These are phyloP conservation scores for Malassezia sympodialis DNA, from an alignment of 1,284 basidiomycete species.

Conservation along the genomic window DNA sequence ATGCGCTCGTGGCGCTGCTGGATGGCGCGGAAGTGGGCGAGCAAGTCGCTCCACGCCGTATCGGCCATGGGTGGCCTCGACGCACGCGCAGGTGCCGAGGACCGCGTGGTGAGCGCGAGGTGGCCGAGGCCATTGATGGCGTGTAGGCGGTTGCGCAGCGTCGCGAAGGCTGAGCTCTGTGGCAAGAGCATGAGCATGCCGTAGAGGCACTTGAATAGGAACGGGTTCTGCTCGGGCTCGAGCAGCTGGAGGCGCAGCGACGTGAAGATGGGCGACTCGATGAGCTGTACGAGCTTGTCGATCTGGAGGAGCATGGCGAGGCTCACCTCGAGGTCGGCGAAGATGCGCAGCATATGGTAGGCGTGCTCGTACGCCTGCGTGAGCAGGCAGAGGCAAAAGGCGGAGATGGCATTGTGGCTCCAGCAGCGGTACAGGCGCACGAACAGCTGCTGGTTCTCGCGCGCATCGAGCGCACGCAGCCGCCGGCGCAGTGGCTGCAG, in stretches of 20 bases:
- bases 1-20: conserved; percentile 40
- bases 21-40: conserved; percentile 38
- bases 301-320: conserved; percentile 89
- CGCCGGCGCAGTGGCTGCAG: conserved; percentile 83
- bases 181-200: conserved; percentile 94
- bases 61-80: conserved; percentile 17
- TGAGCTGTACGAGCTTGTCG: conserved; percentile 93
- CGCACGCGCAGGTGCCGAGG: neutral
- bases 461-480: conserved; percentile 75
- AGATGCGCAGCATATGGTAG: conserved; percentile 88
- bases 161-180: conserved; percentile 91
- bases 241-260: conserved; percentile 92
- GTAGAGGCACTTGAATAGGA: conserved; percentile 93
- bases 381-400: conserved; percentile 86
- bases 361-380: conserved; percentile 99
- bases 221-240: conserved; percentile 91
- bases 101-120: conserved; percentile 58
- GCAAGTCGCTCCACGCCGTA: conserved; percentile 41
- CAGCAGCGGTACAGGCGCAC: conserved; percentile 87
- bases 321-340: conserved; percentile 86
- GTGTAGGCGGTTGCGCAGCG: conserved; percentile 80
- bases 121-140: conserved; percentile 92
- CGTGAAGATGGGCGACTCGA: conserved; percentile 96
- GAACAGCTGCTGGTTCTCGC: conserved; percentile 84
- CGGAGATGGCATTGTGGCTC: conserved; percentile 96